These are phyloP conservation scores for Penicillium sp. DNA, from an alignment of 2,329 filamentous ascomycete species.

Conservation along the genomic window DNA sequence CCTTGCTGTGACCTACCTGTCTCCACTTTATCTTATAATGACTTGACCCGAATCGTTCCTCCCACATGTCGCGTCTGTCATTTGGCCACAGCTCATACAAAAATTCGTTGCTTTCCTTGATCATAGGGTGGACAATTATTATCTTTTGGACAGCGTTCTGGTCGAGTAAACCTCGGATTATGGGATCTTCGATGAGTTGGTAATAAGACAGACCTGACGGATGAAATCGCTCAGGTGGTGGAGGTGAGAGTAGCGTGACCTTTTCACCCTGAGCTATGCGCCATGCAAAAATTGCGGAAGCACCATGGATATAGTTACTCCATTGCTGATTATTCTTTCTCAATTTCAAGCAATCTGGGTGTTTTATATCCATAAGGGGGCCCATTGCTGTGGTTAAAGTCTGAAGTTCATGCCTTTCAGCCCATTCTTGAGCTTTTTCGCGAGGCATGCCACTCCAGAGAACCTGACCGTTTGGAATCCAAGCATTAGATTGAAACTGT, in stretches of 20 bases:
- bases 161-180: constrained; percentile 9
- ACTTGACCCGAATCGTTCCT: constrained; percentile 14
- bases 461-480: constrained; percentile 19
- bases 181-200: constrained; percentile 22
- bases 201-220: constrained; percentile 21
- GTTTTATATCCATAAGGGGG: constrained; percentile 15
- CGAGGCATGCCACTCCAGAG: constrained; percentile 19
- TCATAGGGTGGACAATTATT: constrained; percentile 16
- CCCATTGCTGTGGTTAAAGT: constrained; percentile 23
- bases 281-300: constrained; percentile 24
- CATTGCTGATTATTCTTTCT: constrained; percentile 12
- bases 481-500: constrained; percentile 18
- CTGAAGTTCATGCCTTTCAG: constrained; percentile 16
- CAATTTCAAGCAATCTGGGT: constrained; percentile 15
- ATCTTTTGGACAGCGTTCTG: constrained; percentile 12
- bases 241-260: constrained; percentile 18
- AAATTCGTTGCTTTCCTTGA: constrained; percentile 14
- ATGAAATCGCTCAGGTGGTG: constrained; percentile 20
- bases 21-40: constrained; percentile 10
- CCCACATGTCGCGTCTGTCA: constrained; percentile 16
- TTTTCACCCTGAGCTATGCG: constrained; percentile 19
- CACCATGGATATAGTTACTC: constrained; percentile 22
- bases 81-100: constrained; percentile 21
- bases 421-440: constrained; percentile 16
- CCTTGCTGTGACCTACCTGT: constrained; percentile 10